Base-by-base conservation (phyloP, 192 early-diverging fungal genomes). In the Coemansia sp. region DNA sequence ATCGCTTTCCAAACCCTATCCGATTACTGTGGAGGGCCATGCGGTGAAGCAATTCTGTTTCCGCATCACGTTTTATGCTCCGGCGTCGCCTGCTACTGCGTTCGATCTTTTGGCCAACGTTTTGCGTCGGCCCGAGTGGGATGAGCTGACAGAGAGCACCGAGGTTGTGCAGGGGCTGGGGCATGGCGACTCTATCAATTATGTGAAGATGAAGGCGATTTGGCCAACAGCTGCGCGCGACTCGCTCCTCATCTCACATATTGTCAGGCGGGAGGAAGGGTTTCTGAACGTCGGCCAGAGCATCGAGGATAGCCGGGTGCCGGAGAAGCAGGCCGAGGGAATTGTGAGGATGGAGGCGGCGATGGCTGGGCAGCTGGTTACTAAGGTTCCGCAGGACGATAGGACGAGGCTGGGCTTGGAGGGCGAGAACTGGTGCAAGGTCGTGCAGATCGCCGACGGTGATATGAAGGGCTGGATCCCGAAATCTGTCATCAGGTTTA, bases 201-300 rank as follows among this genome's bases (percentile, higher is more conserved):
- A 86, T 43, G 33, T 86, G 44, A 80, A 78, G 65, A 76, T 71
- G 66, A 84, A 81, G 36, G 69, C 78, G 9, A 70, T 84, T 24
- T 86, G 85, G 85, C 85, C 85, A 5, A 84, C 81, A 0, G 67
- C 85, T 36, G 76, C 78, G 3, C 75, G 85, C 49, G 85, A 86
- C 70, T 77, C 77, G 44, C 61, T 80, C 2, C 71, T 86, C 46
- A 36, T 86, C 18, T 73, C 85, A 13, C 85, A 80, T 33, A 64
- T 79, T 24, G 3, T 55, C 74, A 13, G 15, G 15, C 3, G 13
- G 13, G 5, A 49, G 29, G 47, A 40, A 20, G 78, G 41, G n/a
- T 80, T 66, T 13, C 22, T 86, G 41, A 80, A 84, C 20, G 85
- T 82, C 54, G 81, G 78, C 46, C 71, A 81, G 60, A 81, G 78